Evolutionary conservation across 345 rosid species (phyloP).

Genomic region (Bruguiera gymnorhiza): DNA sequence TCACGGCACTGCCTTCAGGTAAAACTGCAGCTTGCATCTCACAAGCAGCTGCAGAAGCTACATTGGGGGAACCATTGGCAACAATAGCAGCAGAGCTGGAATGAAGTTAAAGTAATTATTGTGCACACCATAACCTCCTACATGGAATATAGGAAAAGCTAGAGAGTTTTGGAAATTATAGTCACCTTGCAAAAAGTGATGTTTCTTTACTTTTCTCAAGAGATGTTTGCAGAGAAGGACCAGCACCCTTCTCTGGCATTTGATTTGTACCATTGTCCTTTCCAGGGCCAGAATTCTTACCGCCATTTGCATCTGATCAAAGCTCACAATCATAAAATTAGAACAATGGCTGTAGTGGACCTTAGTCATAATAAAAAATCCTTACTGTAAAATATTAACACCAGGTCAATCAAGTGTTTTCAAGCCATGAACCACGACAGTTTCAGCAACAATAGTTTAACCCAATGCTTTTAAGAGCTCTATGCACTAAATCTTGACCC

Average conservation of each 20-base stretch:
- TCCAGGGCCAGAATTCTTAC: conserved; percentile 46
- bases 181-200: conserved; percentile 46
- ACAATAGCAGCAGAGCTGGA: conserved; percentile 42
- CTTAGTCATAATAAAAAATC: conserved; percentile 15
- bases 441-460: not conserved
- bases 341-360: conserved; percentile 9
- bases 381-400: conserved; percentile 2
- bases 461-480: no score
- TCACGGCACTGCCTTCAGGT: conserved; percentile 30
- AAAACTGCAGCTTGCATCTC: conserved; percentile 17
- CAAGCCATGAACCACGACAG: not conserved
- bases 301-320: conserved; percentile 60
- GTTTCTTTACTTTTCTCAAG: conserved; percentile 50
- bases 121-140: conserved; percentile 3
- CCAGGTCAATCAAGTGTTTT: not conserved
- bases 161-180: conserved; percentile 6
- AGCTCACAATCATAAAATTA: conserved; percentile 23
- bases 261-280: conserved; percentile 53
- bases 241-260: conserved; percentile 48
- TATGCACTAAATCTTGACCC: no score
- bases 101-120: conserved; percentile 15
- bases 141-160: conserved; percentile 10
- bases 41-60: conserved; percentile 32
- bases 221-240: conserved; percentile 38
- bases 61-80: conserved; percentile 47